phyloP scores from a whole-genome alignment of 2,329 filamentous ascomycete genomes.

The Leptographium wingfieldii region DNA sequence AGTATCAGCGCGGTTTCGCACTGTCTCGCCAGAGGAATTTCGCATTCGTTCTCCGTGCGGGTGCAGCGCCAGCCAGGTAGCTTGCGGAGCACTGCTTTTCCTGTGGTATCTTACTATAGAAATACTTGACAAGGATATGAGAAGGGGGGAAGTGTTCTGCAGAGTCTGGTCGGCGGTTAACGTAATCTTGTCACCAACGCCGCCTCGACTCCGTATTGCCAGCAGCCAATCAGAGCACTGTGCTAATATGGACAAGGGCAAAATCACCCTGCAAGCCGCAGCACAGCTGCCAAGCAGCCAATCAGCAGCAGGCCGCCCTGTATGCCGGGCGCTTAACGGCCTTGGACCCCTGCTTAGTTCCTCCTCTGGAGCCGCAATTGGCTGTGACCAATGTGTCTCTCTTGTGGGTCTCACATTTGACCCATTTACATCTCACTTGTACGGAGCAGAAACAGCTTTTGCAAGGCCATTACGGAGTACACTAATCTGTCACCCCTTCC shows the following conservation, averaged over 20 bases:
- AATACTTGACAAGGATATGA: neutral
- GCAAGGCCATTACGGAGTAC: neutral
- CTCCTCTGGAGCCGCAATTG: neutral
- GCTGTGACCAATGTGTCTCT: neutral
- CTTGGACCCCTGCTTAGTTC: neutral
- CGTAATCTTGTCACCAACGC: neutral
- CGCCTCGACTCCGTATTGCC: too few species aligned
- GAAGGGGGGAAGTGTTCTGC: neutral
- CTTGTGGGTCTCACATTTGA: neutral
- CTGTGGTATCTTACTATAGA: neutral
- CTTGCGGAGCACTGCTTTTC: too few species aligned
- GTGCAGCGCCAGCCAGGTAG: too few species aligned
- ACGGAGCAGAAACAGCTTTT: neutral
- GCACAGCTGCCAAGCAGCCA: neutral
- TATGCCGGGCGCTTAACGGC: conserved; percentile 1
- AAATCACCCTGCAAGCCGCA: neutral
- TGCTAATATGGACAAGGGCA: neutral
- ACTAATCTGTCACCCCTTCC: neutral
- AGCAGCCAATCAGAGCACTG: neutral
- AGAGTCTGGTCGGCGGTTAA: neutral
- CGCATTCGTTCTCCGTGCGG: too few species aligned
- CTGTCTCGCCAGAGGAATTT: too few species aligned
- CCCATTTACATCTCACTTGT: neutral
- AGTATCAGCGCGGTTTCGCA: too few species aligned
- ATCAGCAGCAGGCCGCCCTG: neutral